phyloP scores from a whole-genome alignment of 83 land plant species.

The Picea mariana region DNA sequence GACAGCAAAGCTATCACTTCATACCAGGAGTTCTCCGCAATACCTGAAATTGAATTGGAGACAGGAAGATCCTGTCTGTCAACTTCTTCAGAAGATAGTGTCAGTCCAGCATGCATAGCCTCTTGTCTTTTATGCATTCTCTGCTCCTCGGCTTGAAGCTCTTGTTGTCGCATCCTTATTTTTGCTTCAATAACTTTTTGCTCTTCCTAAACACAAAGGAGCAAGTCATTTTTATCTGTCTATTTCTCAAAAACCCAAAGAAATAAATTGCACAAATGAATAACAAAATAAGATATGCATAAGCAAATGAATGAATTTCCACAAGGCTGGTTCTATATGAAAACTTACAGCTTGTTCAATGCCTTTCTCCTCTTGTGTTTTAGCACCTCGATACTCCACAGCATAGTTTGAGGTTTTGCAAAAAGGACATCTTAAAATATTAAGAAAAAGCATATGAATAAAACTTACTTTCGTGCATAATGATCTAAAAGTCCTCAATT shows the following conservation, averaged over 20 bases:
- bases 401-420: slow-evolving; percentile 92
- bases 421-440: slow-evolving; percentile 76
- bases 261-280: neutral
- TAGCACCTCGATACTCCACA: slow-evolving; percentile 92
- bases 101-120: slow-evolving; percentile 19
- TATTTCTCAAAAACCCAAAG: neutral
- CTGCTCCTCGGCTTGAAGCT: slow-evolving; percentile 78
- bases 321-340: neutral
- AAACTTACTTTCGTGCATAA: neutral
- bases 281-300: neutral
- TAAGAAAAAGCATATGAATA: slow-evolving; percentile 21
- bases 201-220: slow-evolving; percentile 67
- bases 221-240: neutral
- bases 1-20: neutral
- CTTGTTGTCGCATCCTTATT: slow-evolving; percentile 86
- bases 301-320: neutral
- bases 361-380: slow-evolving; percentile 89
- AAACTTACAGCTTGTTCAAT: slow-evolving; percentile 83
- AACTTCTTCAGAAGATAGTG: slow-evolving; percentile 8
- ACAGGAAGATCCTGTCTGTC: slow-evolving; percentile 7
- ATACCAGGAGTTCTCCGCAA: neutral
- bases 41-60: slow-evolving; percentile 6
- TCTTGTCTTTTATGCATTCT: slow-evolving; percentile 58
- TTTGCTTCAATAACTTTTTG: slow-evolving; percentile 96
- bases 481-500: neutral